Percentiles rank a stretch among this genome's conserved stretches.
phyloP scores from a whole-genome alignment of 225 moss, liverwort and hornwort species.

The Antitrichia curtipendula region DNA sequence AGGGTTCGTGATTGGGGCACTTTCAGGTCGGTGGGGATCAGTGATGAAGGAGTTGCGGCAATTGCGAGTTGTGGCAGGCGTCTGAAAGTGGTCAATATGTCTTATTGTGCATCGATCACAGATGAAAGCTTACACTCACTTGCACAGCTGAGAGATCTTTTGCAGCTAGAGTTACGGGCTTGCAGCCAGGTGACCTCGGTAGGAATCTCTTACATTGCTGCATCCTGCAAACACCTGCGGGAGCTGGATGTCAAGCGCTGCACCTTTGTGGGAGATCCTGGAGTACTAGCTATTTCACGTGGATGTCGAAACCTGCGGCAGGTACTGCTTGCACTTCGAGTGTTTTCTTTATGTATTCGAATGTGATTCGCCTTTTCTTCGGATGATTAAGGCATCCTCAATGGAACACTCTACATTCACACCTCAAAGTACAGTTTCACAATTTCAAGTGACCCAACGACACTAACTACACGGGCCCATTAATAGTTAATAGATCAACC shows the following conservation, averaged over 20 bases:
- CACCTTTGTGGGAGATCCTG: constrained; percentile 41
- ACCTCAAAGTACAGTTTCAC: background rate
- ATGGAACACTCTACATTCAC: background rate
- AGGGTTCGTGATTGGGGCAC: background rate
- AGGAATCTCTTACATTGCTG: constrained; percentile 37
- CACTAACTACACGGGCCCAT: background rate
- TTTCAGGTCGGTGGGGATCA: constrained; percentile 54
- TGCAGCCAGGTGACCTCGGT: constrained; percentile 42
- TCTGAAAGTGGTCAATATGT: constrained; percentile 57
- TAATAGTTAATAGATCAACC: background rate
- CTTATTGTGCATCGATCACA: constrained; percentile 64
- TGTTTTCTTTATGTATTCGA: background rate
- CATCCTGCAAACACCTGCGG: constrained; percentile 55
- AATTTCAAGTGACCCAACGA: background rate
- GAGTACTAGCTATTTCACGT: constrained; percentile 28
- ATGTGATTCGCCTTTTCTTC: background rate
- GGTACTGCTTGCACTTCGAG: constrained; percentile 7
- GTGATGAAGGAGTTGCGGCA: constrained; percentile 51
- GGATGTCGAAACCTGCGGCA: constrained; percentile 63
- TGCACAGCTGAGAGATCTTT: constrained; percentile 41
- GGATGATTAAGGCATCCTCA: background rate
- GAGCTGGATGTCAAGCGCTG: constrained; percentile 75
- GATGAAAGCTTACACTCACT: constrained; percentile 41
- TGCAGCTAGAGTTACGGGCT: constrained; percentile 60
- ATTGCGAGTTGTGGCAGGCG: constrained; percentile 51